phyloP scores from a whole-genome alignment of 306 rosid species.

The Gynostemma pentaphyllum region DNA sequence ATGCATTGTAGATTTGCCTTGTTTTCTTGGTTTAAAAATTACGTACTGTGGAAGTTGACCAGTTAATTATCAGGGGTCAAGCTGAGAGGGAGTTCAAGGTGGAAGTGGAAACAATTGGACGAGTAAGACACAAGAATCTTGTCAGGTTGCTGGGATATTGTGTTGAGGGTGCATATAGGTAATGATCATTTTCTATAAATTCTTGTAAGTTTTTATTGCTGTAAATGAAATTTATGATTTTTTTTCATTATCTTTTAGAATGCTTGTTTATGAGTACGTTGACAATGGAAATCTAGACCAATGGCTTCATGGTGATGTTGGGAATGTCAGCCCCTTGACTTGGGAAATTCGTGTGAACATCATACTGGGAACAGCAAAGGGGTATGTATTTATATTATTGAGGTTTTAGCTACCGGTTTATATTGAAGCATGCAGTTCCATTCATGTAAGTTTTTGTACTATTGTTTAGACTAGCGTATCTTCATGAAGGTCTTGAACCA shows the following conservation, averaged over 20 bases:
- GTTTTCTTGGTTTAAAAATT: conserved; percentile 5
- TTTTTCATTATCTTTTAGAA: conserved; percentile 38
- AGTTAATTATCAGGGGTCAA: conserved; percentile 56
- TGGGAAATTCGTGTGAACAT: conserved; percentile 88
- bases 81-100: conserved; percentile 94
- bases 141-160: conserved; percentile 96
- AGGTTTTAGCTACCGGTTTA: not conserved
- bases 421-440: not conserved
- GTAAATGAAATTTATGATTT: conserved; percentile 10
- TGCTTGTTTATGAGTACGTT: conserved; percentile 94
- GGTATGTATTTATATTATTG: conserved; percentile 28
- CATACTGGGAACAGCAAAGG: conserved; percentile 85
- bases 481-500: conserved; percentile 99
- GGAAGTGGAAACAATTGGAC: conserved; percentile 93
- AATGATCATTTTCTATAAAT: conserved; percentile 1
- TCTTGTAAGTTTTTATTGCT: conserved; percentile 4
- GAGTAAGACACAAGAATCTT: conserved; percentile 96
- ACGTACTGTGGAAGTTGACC: conserved; percentile 5
- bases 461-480: conserved; percentile 73
- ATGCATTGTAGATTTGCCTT: not conserved
- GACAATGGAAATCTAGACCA: conserved; percentile 94
- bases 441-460: not conserved
- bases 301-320: conserved; percentile 95
- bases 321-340: conserved; percentile 72
- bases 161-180: conserved; percentile 99